Conservation (phyloP, 371 early-diverging fungal genomes). For the Actinomucor elegans region DNA sequence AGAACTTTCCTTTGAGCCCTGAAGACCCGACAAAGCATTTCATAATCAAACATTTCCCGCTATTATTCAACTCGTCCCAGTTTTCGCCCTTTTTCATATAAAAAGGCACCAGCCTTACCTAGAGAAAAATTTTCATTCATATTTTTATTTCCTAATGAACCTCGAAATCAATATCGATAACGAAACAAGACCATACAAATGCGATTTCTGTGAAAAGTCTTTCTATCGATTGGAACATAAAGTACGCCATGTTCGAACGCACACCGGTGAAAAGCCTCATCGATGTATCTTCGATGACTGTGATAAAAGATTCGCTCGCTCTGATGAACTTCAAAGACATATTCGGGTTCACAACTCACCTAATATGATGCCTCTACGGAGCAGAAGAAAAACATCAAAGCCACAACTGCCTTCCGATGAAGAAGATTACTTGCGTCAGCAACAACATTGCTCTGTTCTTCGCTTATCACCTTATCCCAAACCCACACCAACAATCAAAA, state of each 20-base stretch:
- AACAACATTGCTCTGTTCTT: constrained; percentile 44
- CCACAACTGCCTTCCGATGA: constrained; percentile 24
- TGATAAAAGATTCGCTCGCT: constrained; percentile 80
- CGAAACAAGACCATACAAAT: constrained; percentile 57
- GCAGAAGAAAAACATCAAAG: constrained; percentile 19
- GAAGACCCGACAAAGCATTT: background rate
- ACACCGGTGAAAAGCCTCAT: constrained; percentile 88
- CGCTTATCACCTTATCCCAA: constrained; percentile 22
- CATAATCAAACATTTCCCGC: constrained; percentile 10
- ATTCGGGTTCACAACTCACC: constrained; percentile 58
- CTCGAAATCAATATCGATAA: background rate
- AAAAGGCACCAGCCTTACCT: background rate
- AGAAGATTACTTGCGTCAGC: constrained; percentile 40
- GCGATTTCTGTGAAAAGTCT: constrained; percentile 74
- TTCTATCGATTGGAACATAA: constrained; percentile 78
- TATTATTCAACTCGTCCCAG: constrained; percentile 7
- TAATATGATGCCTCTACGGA: constrained; percentile 18
- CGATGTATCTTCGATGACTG: constrained; percentile 72
- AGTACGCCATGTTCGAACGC: constrained; percentile 83
- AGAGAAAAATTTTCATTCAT: background rate
- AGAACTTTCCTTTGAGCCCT: background rate
- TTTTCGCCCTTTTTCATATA: background rate
- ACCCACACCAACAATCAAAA: background rate
- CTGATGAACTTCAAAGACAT: constrained; percentile 86
- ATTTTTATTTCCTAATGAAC: background rate